Conservation (phyloP, 2,329 filamentous ascomycete species). For the Fusarium transvaalense region DNA sequence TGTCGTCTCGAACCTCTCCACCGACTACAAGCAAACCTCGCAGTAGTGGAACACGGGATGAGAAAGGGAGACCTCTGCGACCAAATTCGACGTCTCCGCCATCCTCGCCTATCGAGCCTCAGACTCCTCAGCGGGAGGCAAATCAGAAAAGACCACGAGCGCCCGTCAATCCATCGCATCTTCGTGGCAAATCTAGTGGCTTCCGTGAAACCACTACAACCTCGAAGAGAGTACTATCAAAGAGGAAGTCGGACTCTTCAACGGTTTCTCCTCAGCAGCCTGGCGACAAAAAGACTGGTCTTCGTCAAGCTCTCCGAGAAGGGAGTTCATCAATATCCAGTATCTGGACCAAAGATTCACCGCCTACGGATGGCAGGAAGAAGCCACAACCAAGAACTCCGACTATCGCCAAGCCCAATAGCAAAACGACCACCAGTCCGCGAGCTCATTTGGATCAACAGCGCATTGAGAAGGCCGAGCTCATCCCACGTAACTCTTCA, state of each 20-base stretch:
- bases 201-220: constrained; percentile 24
- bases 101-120: constrained; percentile 19
- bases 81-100: constrained; percentile 27
- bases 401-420: constrained; percentile 28
- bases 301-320: constrained; percentile 66
- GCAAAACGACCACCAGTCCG: constrained; percentile 4
- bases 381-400: constrained; percentile 46
- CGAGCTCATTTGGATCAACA: constrained; percentile 18
- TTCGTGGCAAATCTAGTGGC: constrained; percentile 51
- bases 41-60: constrained; percentile 10
- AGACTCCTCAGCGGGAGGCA: constrained; percentile 36
- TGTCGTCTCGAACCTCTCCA: constrained; percentile 8
- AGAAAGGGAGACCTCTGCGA: constrained; percentile 23
- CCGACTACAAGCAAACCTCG: constrained; percentile 13
- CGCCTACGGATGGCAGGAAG: constrained; percentile 44
- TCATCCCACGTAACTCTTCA: constrained; percentile 57
- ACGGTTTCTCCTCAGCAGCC: constrained; percentile 28
- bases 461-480: constrained; percentile 45
- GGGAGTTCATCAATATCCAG: constrained; percentile 61
- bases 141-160: constrained; percentile 45
- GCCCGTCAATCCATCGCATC: constrained; percentile 27
- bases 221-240: constrained; percentile 37
- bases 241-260: constrained; percentile 41
- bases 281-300: constrained; percentile 59
- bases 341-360: constrained; percentile 63